Percentiles rank a stretch among this genome's conserved stretches.
Conservation (phyloP, 352 stramenopile species). For the Elongisporangium senticosum region DNA sequence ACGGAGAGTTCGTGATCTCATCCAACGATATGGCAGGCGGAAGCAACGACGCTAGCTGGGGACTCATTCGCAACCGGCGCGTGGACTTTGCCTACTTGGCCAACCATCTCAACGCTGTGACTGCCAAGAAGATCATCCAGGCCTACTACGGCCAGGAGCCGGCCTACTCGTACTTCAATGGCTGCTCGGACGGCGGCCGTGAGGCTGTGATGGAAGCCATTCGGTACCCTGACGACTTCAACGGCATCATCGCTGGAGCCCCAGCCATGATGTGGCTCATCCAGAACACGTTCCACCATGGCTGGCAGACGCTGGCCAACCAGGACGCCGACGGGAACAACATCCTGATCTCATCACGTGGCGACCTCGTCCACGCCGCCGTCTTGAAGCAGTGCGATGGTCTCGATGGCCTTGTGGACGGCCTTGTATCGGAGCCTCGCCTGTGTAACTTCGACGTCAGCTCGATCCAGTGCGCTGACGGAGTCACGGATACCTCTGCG, state of each 20-base stretch:
- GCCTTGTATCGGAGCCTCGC: conserved; percentile 23
- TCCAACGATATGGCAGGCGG: conserved; percentile 26
- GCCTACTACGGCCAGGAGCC: conserved; percentile 26
- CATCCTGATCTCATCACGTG: conserved; percentile 7
- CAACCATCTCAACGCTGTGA: conserved; percentile 21
- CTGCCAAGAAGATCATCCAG: conserved; percentile 28
- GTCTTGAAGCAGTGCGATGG: conserved; percentile 21
- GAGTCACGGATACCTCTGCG: not conserved
- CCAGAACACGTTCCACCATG: conserved; percentile 33
- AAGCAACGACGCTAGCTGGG: conserved; percentile 23
- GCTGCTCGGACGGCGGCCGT: conserved; percentile 28
- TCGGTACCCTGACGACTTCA: conserved; percentile 26
- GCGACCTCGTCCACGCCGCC: conserved; percentile 1
- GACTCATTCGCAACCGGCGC: conserved; percentile 13
- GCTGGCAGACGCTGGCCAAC: conserved; percentile 25
- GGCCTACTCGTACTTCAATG: conserved; percentile 35
- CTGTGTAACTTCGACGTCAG: conserved; percentile 19
- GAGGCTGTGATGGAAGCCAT: conserved; percentile 31
- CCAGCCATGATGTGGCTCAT: conserved; percentile 32
- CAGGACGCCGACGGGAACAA: conserved; percentile 8
- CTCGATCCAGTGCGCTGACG: conserved; percentile 5
- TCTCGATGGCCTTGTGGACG: conserved; percentile 21
- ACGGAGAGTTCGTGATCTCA: conserved; percentile 23
- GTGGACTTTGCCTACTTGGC: conserved; percentile 29
- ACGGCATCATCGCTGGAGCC: conserved; percentile 28